phyloP scores from a whole-genome alignment of 1,284 basidiomycete species.

The Rhodotorula sp. region DNA sequence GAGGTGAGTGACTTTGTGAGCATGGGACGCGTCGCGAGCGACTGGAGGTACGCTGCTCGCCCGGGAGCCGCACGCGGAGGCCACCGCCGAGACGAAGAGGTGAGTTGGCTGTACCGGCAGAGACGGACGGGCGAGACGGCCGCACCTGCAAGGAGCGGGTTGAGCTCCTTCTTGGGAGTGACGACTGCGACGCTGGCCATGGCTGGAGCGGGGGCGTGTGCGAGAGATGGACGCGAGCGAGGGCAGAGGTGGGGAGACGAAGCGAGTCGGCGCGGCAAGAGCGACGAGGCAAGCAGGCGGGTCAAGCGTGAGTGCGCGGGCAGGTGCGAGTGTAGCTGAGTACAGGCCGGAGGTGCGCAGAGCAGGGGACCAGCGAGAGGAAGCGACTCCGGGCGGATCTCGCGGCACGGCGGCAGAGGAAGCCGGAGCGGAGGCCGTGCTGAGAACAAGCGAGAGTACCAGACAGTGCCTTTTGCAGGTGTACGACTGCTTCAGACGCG shows the following conservation, averaged over 20 bases:
- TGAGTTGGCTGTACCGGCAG: neutral
- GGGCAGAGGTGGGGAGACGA: neutral
- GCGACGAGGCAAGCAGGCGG: neutral
- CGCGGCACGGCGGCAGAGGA: no score
- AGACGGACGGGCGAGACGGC: no score
- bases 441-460: no score
- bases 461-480: no score
- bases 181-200: constrained; percentile 30
- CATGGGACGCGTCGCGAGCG: constrained; percentile 39
- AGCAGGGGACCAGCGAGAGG: no score
- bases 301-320: neutral
- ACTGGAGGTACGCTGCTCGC: constrained; percentile 32
- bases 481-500: no score
- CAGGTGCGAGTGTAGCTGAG: neutral
- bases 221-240: no score
- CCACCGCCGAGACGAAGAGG: neutral
- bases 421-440: no score
- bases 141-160: constrained; percentile 39
- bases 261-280: neutral
- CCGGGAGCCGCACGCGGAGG: neutral
- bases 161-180: constrained; percentile 29
- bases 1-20: constrained; percentile 44
- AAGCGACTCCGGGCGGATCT: no score
- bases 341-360: no score
- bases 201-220: neutral